Evolutionary conservation across 768 basidiomycete species (phyloP).

Genomic region (Lactifluus echinatus): DNA sequence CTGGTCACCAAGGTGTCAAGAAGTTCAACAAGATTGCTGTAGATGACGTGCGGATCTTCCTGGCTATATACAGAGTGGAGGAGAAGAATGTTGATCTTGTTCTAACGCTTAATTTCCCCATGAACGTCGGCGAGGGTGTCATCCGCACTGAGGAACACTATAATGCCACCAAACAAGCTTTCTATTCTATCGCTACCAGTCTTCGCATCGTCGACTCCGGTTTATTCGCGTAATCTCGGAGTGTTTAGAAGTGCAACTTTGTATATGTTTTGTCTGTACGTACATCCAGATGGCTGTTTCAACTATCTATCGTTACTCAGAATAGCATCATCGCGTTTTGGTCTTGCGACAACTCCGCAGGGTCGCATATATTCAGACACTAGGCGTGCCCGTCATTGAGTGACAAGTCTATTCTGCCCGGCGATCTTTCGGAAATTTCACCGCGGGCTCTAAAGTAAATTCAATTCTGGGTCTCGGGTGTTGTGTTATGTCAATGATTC

Average conservation of each 20-base stretch:
- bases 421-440: no score
- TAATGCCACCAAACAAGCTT: constrained; percentile 37
- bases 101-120: constrained; percentile 75
- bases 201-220: constrained; percentile 58
- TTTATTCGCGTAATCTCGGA: constrained; percentile 49
- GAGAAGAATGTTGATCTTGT: constrained; percentile 72
- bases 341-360: background rate
- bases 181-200: constrained; percentile 46
- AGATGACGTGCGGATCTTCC: constrained; percentile 67
- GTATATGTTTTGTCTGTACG: background rate
- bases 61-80: constrained; percentile 76
- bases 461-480: no score
- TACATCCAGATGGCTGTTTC: background rate
- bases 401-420: no score
- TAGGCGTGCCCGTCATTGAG: no score
- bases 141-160: constrained; percentile 34
- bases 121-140: constrained; percentile 36
- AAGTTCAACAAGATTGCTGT: constrained; percentile 61
- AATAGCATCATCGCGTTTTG: background rate
- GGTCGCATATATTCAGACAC: background rate
- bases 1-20: constrained; percentile 58
- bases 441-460: no score
- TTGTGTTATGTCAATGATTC: no score
- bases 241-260: background rate
- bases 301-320: background rate